These are phyloP conservation scores for Kalaharituber pfeilii DNA, from an alignment of 2,329 filamentous ascomycete species.

Conservation along the genomic window DNA sequence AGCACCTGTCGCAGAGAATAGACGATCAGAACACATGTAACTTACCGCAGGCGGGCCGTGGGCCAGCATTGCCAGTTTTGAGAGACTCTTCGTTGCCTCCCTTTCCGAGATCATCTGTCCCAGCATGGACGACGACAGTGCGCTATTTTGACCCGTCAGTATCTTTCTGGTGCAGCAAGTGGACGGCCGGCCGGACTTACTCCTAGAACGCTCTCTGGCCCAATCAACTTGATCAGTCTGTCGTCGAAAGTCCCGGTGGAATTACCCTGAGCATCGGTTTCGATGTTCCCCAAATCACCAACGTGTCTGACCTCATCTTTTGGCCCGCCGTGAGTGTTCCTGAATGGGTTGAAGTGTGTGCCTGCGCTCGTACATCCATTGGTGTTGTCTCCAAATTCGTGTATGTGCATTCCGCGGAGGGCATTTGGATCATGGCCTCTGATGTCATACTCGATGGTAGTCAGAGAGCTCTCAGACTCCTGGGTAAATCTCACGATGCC, in stretches of 20 bases:
- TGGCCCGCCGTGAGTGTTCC: conserved; percentile 83
- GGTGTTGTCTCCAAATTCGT: conserved; percentile 99
- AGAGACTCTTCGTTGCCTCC: conserved; percentile 84
- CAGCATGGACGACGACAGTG: conserved; percentile 83
- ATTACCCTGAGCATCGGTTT: conserved; percentile 85
- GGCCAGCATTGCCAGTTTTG: conserved; percentile 94
- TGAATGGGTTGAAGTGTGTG: conserved; percentile 95
- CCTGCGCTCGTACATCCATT: conserved; percentile 98
- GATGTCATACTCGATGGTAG: conserved; percentile 84
- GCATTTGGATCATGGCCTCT: conserved; percentile 83
- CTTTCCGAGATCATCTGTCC: conserved; percentile 93
- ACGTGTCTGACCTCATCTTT: conserved; percentile 74
- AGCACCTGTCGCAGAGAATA: neutral
- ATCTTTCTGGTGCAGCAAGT: neutral
- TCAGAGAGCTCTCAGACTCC: conserved; percentile 59
- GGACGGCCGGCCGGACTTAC: conserved; percentile 32
- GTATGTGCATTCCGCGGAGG: conserved; percentile 94
- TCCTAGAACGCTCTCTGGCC: conserved; percentile 84
- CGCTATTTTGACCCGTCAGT: conserved; percentile 39
- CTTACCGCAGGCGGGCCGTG: conserved; percentile 84
- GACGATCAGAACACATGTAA: conserved; percentile 13
- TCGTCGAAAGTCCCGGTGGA: conserved; percentile 64
- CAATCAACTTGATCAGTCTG: conserved; percentile 84
- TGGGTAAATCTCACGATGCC: conserved; percentile 95
- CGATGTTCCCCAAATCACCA: conserved; percentile 92